phyloP scores from a whole-genome alignment of 2,329 filamentous ascomycete species.

The Dactylonectria macrodidyma region DNA sequence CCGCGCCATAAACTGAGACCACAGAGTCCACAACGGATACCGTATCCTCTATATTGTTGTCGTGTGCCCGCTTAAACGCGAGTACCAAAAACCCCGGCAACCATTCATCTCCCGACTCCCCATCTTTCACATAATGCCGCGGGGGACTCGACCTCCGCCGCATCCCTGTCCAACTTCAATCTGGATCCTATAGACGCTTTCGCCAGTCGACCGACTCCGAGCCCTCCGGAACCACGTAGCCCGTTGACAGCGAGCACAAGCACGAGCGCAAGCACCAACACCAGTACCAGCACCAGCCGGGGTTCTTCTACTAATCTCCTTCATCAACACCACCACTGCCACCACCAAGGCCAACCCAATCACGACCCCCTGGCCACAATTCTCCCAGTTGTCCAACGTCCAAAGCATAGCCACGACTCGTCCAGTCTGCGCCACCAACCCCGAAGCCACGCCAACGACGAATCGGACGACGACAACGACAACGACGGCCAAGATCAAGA shows the following conservation, averaged over 20 bases:
- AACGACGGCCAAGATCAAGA: constrained; percentile 38
- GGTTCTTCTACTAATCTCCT: constrained; percentile 32
- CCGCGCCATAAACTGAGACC: constrained; percentile 23
- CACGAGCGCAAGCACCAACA: constrained; percentile 15
- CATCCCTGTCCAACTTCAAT: constrained; percentile 63
- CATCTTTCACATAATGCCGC: constrained; percentile 66
- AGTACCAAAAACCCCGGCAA: constrained; percentile 14
- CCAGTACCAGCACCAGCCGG: constrained; percentile 21
- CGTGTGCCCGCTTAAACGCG: constrained; percentile 25
- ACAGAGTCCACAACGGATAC: background rate
- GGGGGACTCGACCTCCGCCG: constrained; percentile 70
- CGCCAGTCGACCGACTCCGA: constrained; percentile 40
- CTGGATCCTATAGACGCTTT: constrained; percentile 69
- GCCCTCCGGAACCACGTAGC: constrained; percentile 43
- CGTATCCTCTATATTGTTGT: constrained; percentile 25
- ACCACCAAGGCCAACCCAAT: constrained; percentile 14
- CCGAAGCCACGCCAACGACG: constrained; percentile 35
- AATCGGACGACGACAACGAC: constrained; percentile 36
- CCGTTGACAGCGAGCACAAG: constrained; percentile 16
- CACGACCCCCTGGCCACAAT: background rate
- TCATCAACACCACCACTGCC: constrained; percentile 32
- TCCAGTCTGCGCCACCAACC: constrained; percentile 23
- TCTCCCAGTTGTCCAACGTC: constrained; percentile 1
- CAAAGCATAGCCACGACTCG: constrained; percentile 41
- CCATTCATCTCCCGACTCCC: constrained; percentile 44